phyloP scores from a whole-genome alignment of 345 rosid genomes.

The Moricandia moricandioides region DNA sequence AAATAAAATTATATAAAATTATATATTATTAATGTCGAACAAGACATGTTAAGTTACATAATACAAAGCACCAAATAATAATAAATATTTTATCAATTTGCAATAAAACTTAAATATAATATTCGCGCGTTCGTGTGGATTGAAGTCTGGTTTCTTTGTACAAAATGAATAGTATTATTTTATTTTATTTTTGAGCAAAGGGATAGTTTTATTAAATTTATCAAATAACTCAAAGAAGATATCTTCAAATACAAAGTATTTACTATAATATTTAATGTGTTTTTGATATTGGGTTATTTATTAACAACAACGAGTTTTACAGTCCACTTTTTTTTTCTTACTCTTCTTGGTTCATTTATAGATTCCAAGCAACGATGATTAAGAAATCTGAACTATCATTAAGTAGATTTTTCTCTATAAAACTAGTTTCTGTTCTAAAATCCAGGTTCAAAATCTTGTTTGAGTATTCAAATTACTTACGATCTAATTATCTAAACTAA shows the following conservation, averaged over 20 bases:
- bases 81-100: too few relatives aligned
- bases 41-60: too few relatives aligned
- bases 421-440: background rate
- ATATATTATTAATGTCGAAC: too few relatives aligned
- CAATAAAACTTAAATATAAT: too few relatives aligned
- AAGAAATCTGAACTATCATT: background rate
- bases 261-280: background rate
- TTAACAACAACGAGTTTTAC: background rate
- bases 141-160: too few relatives aligned
- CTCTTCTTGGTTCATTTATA: background rate
- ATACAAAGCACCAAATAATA: too few relatives aligned
- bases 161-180: too few relatives aligned
- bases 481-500: background rate
- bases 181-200: too few relatives aligned
- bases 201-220: background rate
- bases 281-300: background rate
- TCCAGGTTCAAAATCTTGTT: background rate
- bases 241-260: background rate
- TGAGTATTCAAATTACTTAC: background rate
- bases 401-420: background rate
- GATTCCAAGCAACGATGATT: background rate
- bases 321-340: background rate
- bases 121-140: too few relatives aligned
- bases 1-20: too few relatives aligned
- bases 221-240: background rate